These are phyloP conservation scores for Scheffersomyces ergatensis DNA, from an alignment of 805 yeast species.

Conservation along the genomic window DNA sequence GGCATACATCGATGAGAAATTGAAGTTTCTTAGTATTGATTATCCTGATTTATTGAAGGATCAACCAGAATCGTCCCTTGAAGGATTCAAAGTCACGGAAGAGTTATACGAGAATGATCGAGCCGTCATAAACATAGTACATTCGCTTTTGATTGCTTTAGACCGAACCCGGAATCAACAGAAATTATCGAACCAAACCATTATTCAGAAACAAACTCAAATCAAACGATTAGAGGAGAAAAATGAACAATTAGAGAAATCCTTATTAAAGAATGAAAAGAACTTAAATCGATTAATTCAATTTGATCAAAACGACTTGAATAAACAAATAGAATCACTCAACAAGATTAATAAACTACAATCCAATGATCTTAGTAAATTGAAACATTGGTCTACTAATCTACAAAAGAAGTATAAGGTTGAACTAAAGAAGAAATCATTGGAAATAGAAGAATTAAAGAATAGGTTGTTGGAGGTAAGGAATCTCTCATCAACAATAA, in stretches of 20 bases:
- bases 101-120: conserved; percentile 34
- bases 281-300: conserved; percentile 11
- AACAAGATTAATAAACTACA: conserved; percentile 21
- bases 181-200: conserved; percentile 24
- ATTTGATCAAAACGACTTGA: conserved; percentile 16
- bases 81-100: conserved; percentile 23
- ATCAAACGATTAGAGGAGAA: conserved; percentile 22
- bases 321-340: conserved; percentile 14
- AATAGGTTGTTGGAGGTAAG: conserved; percentile 32
- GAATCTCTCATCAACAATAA: conserved; percentile 23
- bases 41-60: conserved; percentile 28
- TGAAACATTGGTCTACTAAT: conserved; percentile 27
- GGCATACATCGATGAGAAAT: conserved; percentile 30
- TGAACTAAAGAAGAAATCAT: conserved; percentile 30
- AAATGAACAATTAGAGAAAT: conserved; percentile 18
- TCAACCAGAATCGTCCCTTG: conserved; percentile 15
- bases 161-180: conserved; percentile 32
- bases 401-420: conserved; percentile 31
- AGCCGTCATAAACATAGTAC: conserved; percentile 34
- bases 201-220: conserved; percentile 26
- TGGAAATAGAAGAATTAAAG: conserved; percentile 31
- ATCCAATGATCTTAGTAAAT: conserved; percentile 23
- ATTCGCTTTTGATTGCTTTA: conserved; percentile 28
- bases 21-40: conserved; percentile 33
- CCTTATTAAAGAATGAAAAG: conserved; percentile 8